These are phyloP conservation scores for Penstemon eatonii DNA, from an alignment of 257 asterid species.

Conservation along the genomic window DNA sequence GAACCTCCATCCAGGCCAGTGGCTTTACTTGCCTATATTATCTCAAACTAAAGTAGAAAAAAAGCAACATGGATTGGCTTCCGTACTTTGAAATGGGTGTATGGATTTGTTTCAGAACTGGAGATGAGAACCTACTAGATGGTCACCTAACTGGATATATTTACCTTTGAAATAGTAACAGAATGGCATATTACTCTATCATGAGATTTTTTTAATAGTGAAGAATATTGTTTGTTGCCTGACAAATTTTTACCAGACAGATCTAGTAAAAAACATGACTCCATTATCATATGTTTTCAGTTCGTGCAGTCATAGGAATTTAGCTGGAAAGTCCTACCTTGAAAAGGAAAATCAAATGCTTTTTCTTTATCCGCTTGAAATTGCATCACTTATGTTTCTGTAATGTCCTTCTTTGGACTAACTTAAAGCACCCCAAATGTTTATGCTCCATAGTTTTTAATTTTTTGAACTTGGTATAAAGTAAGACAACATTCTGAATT, in stretches of 20 bases:
- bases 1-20: slow-evolving; percentile 94
- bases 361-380: neutral
- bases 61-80: slow-evolving; percentile 4
- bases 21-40: slow-evolving; percentile 20
- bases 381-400: neutral
- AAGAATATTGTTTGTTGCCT: neutral
- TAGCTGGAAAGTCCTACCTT: neutral
- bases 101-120: slow-evolving; percentile 5
- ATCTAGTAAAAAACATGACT: neutral
- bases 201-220: neutral
- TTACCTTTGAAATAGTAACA: neutral
- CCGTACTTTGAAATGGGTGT: slow-evolving; percentile 9
- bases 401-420: neutral
- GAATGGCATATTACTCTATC: neutral
- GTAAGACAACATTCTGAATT: slow-evolving; percentile 3
- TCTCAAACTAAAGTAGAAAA: slow-evolving; percentile 13
- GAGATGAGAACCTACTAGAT: slow-evolving; percentile 7
- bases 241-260: neutral
- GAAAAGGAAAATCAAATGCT: slow-evolving; percentile 16
- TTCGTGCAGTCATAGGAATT: neutral
- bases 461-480: slow-evolving; percentile 1
- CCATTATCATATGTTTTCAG: neutral
- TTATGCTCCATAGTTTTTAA: neutral
- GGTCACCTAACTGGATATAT: too few species aligned
- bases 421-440: neutral